These are phyloP conservation scores for Candida taoyuanica DNA, from an alignment of 805 yeast species.

Conservation along the genomic window DNA sequence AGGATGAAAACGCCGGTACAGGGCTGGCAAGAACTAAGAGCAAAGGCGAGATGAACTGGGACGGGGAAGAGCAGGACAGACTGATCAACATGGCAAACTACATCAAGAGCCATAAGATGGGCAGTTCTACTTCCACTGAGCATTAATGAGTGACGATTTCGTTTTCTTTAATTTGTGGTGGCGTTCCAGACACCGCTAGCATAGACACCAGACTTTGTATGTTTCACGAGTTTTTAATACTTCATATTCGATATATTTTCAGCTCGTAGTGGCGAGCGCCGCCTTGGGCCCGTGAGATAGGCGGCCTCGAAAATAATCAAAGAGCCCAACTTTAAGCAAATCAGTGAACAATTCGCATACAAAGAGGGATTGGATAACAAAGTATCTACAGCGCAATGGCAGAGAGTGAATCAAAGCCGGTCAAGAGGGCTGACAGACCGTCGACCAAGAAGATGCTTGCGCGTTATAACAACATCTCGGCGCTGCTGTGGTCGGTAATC, in stretches of 20 bases:
- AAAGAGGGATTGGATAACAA: too few species aligned
- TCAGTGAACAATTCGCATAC: too few species aligned
- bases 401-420: neutral
- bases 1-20: slow-evolving; percentile 30
- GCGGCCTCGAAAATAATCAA: too few species aligned
- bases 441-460: slow-evolving; percentile 29
- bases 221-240: neutral
- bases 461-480: slow-evolving; percentile 49
- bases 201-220: too few species aligned
- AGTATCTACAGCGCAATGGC: too few species aligned
- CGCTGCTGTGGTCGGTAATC: slow-evolving; percentile 49
- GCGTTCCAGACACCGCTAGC: too few species aligned
- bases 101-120: slow-evolving; percentile 22
- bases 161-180: too few species aligned
- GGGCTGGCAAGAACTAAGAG: slow-evolving; percentile 34
- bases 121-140: slow-evolving; percentile 6
- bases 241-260: neutral
- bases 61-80: slow-evolving; percentile 29
- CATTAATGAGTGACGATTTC: slow-evolving; percentile 3
- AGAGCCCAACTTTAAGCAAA: neutral
- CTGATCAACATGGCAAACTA: slow-evolving; percentile 29
- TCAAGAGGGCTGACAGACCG: slow-evolving; percentile 14
- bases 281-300: neutral
- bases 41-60: slow-evolving; percentile 33
- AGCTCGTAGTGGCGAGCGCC: neutral